Conservation (phyloP, 1,284 basidiomycete species). For the Cutaneotrichosporon curvatum region DNA sequence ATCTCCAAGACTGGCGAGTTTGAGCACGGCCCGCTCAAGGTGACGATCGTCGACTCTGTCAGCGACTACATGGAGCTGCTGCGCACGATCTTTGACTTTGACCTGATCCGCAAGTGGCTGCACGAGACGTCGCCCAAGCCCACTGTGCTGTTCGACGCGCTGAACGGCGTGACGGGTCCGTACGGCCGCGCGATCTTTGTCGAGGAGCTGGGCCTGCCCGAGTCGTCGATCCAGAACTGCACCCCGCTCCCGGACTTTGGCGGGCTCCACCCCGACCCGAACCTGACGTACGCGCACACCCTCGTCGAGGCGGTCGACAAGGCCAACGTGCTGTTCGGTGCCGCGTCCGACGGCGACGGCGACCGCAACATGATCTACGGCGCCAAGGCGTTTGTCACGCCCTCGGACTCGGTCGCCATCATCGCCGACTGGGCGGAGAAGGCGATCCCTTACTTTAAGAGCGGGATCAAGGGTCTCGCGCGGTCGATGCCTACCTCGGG, state of each 20-base stretch:
- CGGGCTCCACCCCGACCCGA: slow-evolving; percentile 95
- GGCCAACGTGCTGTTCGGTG: slow-evolving; percentile 83
- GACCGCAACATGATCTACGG: slow-evolving; percentile 99
- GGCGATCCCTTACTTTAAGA: slow-evolving; percentile 90
- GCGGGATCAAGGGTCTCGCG: slow-evolving; percentile 89
- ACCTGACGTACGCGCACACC: slow-evolving; percentile 92
- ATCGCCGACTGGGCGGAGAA: slow-evolving; percentile 94
- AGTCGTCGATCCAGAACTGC: slow-evolving; percentile 83
- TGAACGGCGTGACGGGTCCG: slow-evolving; percentile 95
- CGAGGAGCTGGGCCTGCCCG: slow-evolving; percentile 70
- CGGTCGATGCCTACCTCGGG: slow-evolving; percentile 96
- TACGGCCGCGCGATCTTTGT: slow-evolving; percentile 89
- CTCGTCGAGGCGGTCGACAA: slow-evolving; percentile 88
- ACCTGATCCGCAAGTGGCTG: slow-evolving; percentile 84
- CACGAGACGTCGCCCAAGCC: slow-evolving; percentile 56
- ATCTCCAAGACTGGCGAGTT: slow-evolving; percentile 74
- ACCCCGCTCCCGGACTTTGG: slow-evolving; percentile 89
- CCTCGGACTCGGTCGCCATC: slow-evolving; percentile 94
- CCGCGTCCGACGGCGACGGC: slow-evolving; percentile 94
- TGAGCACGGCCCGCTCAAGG: slow-evolving; percentile 72
- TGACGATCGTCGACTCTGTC: slow-evolving; percentile 92
- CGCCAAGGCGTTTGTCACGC: slow-evolving; percentile 94
- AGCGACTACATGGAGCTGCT: slow-evolving; percentile 80
- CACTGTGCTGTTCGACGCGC: slow-evolving; percentile 88
- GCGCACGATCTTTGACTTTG: slow-evolving; percentile 88